These are phyloP conservation scores for Amanita exitialis DNA, from an alignment of 768 basidiomycete species.

Conservation along the genomic window DNA sequence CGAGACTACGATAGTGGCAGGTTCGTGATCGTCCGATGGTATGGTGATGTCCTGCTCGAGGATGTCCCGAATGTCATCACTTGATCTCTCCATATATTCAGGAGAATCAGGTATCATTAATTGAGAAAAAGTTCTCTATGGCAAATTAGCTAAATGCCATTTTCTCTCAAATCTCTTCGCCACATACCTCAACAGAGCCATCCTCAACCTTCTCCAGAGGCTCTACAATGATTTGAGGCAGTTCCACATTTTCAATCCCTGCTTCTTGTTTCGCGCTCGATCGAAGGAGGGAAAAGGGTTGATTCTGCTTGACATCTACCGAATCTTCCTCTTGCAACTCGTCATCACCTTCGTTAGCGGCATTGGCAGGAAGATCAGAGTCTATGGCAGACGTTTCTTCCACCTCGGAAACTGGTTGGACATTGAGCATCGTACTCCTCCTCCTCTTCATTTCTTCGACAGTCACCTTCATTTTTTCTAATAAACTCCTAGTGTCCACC, in stretches of 20 bases:
- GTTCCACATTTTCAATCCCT: not conserved
- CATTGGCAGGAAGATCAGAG: not conserved
- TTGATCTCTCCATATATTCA: not conserved
- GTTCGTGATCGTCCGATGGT: not conserved
- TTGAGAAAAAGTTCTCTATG: not conserved
- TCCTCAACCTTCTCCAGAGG: not conserved
- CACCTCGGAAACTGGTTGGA: not conserved
- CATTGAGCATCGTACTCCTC: constrained; percentile 18
- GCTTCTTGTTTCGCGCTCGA: not conserved
- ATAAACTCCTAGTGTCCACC: constrained; percentile 28
- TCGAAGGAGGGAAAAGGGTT: not conserved
- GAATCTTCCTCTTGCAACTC: not conserved
- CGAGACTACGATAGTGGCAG: not conserved
- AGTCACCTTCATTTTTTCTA: constrained; percentile 40
- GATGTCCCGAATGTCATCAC: constrained; percentile 1
- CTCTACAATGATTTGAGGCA: not conserved
- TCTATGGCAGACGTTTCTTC: not conserved
- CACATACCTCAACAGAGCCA: not conserved
- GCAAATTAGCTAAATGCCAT: not conserved
- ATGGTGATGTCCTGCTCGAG: constrained; percentile 3
- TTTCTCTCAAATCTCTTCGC: not conserved
- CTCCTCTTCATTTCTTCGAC: constrained; percentile 38
- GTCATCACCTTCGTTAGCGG: not conserved
- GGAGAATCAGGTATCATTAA: constrained; percentile 2
- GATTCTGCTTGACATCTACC: not conserved